These are phyloP conservation scores for Casuarina glauca DNA, from an alignment of 306 rosid species.

Conservation along the genomic window DNA sequence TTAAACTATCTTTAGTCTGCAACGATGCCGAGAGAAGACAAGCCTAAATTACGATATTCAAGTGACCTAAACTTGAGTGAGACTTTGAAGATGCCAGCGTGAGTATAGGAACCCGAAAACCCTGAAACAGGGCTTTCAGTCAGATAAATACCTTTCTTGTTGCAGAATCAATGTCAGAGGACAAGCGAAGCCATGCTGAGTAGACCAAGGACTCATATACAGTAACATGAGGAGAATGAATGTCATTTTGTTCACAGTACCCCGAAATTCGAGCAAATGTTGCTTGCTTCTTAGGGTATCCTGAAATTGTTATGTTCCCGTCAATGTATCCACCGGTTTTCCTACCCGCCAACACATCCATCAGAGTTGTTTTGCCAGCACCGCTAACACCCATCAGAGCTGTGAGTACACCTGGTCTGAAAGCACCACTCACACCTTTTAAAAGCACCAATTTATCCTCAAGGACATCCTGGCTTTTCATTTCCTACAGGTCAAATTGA, in stretches of 20 bases:
- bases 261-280: slow-evolving; percentile 91
- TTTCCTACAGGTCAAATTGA: slow-evolving; percentile 49
- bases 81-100: not conserved
- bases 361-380: slow-evolving; percentile 94
- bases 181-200: slow-evolving; percentile 60
- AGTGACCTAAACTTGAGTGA: not conserved
- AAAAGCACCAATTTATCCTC: slow-evolving; percentile 77
- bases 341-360: slow-evolving; percentile 94
- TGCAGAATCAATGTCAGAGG: slow-evolving; percentile 31
- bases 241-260: slow-evolving; percentile 91
- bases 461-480: slow-evolving; percentile 54
- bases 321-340: slow-evolving; percentile 86
- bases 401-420: slow-evolving; percentile 91
- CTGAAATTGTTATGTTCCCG: slow-evolving; percentile 69
- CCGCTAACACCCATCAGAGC: slow-evolving; percentile 97
- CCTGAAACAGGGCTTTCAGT: not conserved
- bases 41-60: not conserved
- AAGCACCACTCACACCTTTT: slow-evolving; percentile 77
- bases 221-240: slow-evolving; percentile 58
- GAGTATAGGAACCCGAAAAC: not conserved
- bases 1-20: not conserved
- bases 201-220: slow-evolving; percentile 53
- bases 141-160: slow-evolving; percentile 40
- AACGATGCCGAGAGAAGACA: not conserved
- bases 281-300: slow-evolving; percentile 85